These are phyloP conservation scores for Oidiodendron maius DNA, from an alignment of 495 filamentous ascomycete genomes.

Conservation along the genomic window DNA sequence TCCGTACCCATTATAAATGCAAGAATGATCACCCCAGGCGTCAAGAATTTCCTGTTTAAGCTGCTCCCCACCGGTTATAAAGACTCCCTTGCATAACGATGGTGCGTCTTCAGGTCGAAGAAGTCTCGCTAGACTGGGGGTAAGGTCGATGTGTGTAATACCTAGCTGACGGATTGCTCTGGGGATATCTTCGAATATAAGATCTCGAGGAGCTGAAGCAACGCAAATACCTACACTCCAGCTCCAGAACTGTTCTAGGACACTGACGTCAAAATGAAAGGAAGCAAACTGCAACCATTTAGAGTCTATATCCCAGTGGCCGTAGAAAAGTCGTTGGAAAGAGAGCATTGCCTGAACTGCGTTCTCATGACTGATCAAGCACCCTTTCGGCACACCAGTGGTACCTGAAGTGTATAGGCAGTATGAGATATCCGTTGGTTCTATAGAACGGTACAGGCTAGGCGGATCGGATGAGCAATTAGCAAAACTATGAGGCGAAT, in stretches of 20 bases:
- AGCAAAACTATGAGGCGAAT: conserved; percentile 25
- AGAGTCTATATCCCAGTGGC: conserved; percentile 62
- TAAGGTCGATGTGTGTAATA: conserved; percentile 85
- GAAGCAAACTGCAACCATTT: conserved; percentile 84
- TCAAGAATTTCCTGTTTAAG: conserved; percentile 69
- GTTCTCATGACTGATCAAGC: conserved; percentile 68
- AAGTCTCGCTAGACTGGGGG: conserved; percentile 58
- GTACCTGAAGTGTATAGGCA: conserved; percentile 81
- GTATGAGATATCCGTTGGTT: conserved; percentile 52
- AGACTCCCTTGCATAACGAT: conserved; percentile 60
- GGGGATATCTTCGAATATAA: conserved; percentile 72
- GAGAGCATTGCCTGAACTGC: conserved; percentile 70
- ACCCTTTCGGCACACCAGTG: conserved; percentile 75
- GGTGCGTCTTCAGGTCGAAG: conserved; percentile 63
- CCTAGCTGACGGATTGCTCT: conserved; percentile 58
- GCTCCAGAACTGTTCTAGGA: conserved; percentile 84
- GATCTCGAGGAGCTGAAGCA: conserved; percentile 67
- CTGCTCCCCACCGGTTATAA: conserved; percentile 71
- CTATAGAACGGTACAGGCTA: conserved; percentile 22
- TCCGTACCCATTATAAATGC: conserved; percentile 75
- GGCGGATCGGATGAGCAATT: conserved; percentile 21
- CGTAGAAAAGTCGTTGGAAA: conserved; percentile 61
- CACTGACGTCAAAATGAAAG: conserved; percentile 83
- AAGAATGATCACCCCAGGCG: conserved; percentile 54
- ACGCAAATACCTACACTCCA: conserved; percentile 82